These are phyloP conservation scores for Naematelia aurantialba DNA, from an alignment of 768 basidiomycete genomes.

Conservation along the genomic window DNA sequence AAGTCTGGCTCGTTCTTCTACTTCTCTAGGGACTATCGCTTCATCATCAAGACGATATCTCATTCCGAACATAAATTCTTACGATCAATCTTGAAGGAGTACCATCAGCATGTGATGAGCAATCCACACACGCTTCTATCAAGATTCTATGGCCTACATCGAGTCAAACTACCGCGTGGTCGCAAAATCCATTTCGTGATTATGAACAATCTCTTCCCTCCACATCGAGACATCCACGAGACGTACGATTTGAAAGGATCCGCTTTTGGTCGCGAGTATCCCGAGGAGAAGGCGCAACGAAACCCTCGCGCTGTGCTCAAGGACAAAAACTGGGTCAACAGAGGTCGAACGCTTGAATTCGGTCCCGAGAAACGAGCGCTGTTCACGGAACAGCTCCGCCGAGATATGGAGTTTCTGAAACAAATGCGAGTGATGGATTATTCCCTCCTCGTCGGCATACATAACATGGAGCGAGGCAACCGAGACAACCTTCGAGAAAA, in stretches of 20 bases:
- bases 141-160: constrained; percentile 93
- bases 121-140: constrained; percentile 93
- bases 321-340: constrained; percentile 93
- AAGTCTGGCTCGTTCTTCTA: constrained; percentile 99
- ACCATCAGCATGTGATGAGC: constrained; percentile 75
- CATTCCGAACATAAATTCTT: constrained; percentile 93
- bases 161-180: constrained; percentile 91
- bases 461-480: constrained; percentile 85
- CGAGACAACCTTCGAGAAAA: constrained; percentile 84
- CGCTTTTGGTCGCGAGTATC: constrained; percentile 79
- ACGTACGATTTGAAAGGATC: constrained; percentile 96
- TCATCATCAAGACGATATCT: constrained; percentile 99
- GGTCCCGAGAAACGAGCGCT: constrained; percentile 93
- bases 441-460: constrained; percentile 87
- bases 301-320: constrained; percentile 89
- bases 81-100: constrained; percentile 72
- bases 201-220: constrained; percentile 99
- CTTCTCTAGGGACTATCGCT: constrained; percentile 96
- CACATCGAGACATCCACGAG: constrained; percentile 95
- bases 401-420: constrained; percentile 83
- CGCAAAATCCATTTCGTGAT: constrained; percentile 98
- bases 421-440: constrained; percentile 92
- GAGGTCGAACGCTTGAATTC: constrained; percentile 71
- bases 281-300: constrained; percentile 70
- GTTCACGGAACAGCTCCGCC: constrained; percentile 80